A percentile compares a stretch with the other conserved stretches of the same genome.
Evolutionary conservation across 306 rosid species (phyloP).

Genomic region (Dryas alaskensis): DNA sequence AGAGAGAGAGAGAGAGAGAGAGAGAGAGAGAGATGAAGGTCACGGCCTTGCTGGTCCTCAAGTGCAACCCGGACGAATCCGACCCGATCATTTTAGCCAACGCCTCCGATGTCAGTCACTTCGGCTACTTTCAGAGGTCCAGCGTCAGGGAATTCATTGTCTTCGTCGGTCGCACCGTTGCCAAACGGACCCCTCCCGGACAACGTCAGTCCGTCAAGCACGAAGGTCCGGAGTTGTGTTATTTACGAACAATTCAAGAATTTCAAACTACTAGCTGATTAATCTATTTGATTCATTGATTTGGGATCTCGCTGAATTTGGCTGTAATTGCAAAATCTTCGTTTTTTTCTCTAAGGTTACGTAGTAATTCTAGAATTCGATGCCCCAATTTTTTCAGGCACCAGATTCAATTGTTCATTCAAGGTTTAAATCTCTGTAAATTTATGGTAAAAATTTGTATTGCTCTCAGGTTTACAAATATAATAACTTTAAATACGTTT

Average conservation of each 20-base stretch:
- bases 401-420: not conserved
- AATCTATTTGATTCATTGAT: conserved; percentile 7
- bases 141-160: conserved; percentile 89
- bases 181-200: conserved; percentile 76
- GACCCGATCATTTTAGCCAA: conserved; percentile 73
- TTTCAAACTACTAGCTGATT: not conserved
- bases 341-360: not conserved
- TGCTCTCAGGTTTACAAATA: not conserved
- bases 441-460: not conserved
- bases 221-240: conserved; percentile 50
- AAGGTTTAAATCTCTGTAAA: not conserved
- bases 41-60: conserved; percentile 81
- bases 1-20: not conserved
- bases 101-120: conserved; percentile 72
- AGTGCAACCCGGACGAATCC: conserved; percentile 82
- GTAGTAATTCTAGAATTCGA: not conserved
- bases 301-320: not conserved
- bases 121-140: conserved; percentile 86
- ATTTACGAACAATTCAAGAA: not conserved
- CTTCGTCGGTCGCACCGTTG: conserved; percentile 95
- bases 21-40: conserved; percentile 62
- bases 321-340: not conserved
- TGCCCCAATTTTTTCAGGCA: not conserved
- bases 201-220: conserved; percentile 98
- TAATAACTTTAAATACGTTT: not conserved